These are phyloP conservation scores for Alliaria petiolata DNA, from an alignment of 345 rosid species.

Conservation along the genomic window DNA sequence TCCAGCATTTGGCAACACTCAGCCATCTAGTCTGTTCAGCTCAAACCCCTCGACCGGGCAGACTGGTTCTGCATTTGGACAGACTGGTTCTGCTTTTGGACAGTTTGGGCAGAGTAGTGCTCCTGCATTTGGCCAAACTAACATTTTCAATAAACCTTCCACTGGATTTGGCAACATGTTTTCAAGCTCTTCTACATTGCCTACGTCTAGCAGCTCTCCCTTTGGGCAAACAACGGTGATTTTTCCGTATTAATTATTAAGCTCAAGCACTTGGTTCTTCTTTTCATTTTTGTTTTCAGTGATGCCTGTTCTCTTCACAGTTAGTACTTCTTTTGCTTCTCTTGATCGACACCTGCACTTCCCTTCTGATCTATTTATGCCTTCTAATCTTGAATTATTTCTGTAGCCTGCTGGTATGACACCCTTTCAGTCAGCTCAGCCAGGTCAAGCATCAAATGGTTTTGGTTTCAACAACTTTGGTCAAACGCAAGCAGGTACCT, in stretches of 20 bases:
- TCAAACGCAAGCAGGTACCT: conserved; percentile 44
- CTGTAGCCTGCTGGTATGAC: conserved; percentile 53
- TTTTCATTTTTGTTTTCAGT: conserved; percentile 7
- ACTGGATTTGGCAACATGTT: conserved; percentile 56
- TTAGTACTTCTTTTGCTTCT: not conserved
- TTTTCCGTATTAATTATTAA: not conserved
- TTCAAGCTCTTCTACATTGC: conserved; percentile 52
- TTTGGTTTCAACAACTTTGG: conserved; percentile 31
- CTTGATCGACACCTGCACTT: not conserved
- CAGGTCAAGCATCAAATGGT: conserved; percentile 27
- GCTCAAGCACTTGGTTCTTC: not conserved
- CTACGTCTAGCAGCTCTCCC: conserved; percentile 42
- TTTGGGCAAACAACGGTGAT: conserved; percentile 64
- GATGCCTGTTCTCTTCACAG: not conserved
- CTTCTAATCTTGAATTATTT: conserved; percentile 3
- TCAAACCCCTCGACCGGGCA: conserved; percentile 52
- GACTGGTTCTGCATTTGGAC: conserved; percentile 64
- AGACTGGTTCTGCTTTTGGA: conserved; percentile 48
- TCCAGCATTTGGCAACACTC: conserved; percentile 54
- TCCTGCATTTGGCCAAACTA: conserved; percentile 56
- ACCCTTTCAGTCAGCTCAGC: conserved; percentile 53
- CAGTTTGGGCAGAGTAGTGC: conserved; percentile 53
- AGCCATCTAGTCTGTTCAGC: conserved; percentile 57
- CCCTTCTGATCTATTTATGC: not conserved
- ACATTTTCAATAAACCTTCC: conserved; percentile 55